Base-by-base conservation (phyloP, 78 protist species). In the Cyanophora paradoxa region DNA sequence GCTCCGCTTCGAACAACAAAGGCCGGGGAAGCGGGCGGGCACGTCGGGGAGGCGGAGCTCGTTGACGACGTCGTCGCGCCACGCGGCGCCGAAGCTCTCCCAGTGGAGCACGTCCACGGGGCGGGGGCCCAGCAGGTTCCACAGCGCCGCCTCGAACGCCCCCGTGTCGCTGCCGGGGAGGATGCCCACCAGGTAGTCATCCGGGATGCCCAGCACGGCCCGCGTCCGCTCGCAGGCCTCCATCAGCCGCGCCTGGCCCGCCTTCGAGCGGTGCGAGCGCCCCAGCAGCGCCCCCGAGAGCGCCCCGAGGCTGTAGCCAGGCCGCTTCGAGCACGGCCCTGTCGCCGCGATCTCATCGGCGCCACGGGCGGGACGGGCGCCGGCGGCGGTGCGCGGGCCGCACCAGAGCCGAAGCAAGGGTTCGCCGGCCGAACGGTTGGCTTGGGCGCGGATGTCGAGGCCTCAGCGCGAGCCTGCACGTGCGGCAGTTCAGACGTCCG, bases 311-410 rank as follows among this genome's bases (percentile, higher is more conserved):
- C 20, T 10, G 79, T 42, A 13, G 7, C 87, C 87, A 0, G 87
- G 87, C 19, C 82, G 82, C 79, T 82, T 82, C n/a, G 57, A 11
- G 67, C 83, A 77, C 10, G 87, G 87, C 8, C 87, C 87, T n/a
- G n/a, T n/a, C n/a, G n/a, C n/a, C n/a, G n/a, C n/a, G n/a, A n/a
- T n/a, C n/a, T n/a, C n/a, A n/a, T n/a, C n/a, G n/a, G n/a, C n/a
- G n/a, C n/a, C n/a, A n/a, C n/a, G n/a, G n/a, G n/a, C n/a, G n/a
- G n/a, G n/a, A n/a, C n/a, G n/a, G n/a, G n/a, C n/a, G n/a, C n/a
- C n/a, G n/a, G n/a, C n/a, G n/a, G n/a, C n/a, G n/a, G n/a, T n/a
- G n/a, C n/a, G n/a, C n/a, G n/a, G n/a, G n/a, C n/a, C n/a, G n/a
- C n/a, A n/a, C n/a, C n/a, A n/a, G n/a, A n/a, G n/a, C n/a, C n/a